phyloP scores from a whole-genome alignment of 2,329 filamentous ascomycete genomes.

The Exophiala sp. region DNA sequence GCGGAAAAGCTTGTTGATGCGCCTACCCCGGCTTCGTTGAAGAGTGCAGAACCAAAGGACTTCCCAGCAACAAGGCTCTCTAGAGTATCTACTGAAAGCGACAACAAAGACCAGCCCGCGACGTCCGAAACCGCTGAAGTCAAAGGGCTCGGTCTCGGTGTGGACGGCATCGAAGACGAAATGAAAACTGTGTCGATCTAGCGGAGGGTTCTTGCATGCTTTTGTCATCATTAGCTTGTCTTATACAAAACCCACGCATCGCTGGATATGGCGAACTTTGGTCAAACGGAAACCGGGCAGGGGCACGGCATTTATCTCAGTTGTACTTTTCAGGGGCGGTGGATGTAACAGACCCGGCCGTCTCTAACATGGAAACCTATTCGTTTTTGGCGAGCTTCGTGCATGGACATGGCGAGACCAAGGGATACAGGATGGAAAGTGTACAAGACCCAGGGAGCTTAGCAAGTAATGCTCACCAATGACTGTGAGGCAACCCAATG shows the following conservation, averaged over 20 bases:
- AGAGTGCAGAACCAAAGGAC: constrained; percentile 20
- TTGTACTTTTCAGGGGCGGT: neutral
- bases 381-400: neutral
- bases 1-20: constrained; percentile 26
- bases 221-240: constrained; percentile 4
- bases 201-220: constrained; percentile 6
- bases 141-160: constrained; percentile 36
- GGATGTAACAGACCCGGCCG: neutral
- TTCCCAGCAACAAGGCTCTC: constrained; percentile 24
- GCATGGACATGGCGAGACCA: neutral
- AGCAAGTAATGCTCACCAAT: neutral
- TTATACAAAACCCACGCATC: constrained; percentile 4
- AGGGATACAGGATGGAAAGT: neutral
- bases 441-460: neutral
- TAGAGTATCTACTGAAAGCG: constrained; percentile 23
- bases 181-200: constrained; percentile 47
- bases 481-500: neutral
- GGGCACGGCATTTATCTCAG: neutral
- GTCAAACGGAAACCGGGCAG: neutral
- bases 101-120: constrained; percentile 32
- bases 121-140: constrained; percentile 31
- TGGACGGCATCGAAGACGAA: constrained; percentile 37
- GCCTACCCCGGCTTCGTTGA: constrained; percentile 26
- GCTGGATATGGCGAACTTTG: constrained; percentile 19
- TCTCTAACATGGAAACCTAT: neutral